Conservation (phyloP, 371 early-diverging fungal species). For the Lichtheimia ramosa region DNA sequence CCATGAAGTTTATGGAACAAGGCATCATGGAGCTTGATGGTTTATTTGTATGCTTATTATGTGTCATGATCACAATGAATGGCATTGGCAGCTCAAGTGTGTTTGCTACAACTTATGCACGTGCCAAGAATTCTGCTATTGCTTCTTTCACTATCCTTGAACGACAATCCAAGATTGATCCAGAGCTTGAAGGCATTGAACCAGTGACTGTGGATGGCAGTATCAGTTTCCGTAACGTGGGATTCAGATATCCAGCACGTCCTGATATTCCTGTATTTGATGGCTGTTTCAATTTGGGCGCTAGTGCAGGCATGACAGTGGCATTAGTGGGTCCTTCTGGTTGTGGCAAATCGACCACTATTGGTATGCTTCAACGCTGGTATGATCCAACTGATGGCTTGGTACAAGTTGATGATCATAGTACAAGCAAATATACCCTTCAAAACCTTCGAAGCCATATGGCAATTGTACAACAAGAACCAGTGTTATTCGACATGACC, state of each 20-base stretch:
- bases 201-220: slow-evolving; percentile 48
- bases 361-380: slow-evolving; percentile 84
- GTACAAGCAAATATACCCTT: slow-evolving; percentile 63
- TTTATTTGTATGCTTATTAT: slow-evolving; percentile 67
- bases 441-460: slow-evolving; percentile 68
- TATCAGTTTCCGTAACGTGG: slow-evolving; percentile 55
- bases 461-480: slow-evolving; percentile 88
- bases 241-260: slow-evolving; percentile 85
- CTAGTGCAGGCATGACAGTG: slow-evolving; percentile 73
- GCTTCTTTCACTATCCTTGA: slow-evolving; percentile 74
- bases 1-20: slow-evolving; percentile 42
- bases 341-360: slow-evolving; percentile 80
- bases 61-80: slow-evolving; percentile 69
- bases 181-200: slow-evolving; percentile 60
- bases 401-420: slow-evolving; percentile 63
- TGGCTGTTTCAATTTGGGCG: slow-evolving; percentile 67
- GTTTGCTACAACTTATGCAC: slow-evolving; percentile 59
- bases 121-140: slow-evolving; percentile 81
- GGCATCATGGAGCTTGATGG: slow-evolving; percentile 28
- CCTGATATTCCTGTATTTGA: slow-evolving; percentile 70
- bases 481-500: slow-evolving; percentile 74
- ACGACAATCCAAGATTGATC: slow-evolving; percentile 70
- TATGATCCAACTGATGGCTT: slow-evolving; percentile 73
- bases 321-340: slow-evolving; percentile 55
- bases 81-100: slow-evolving; percentile 63